These are phyloP conservation scores for Tympanopsis confertula DNA, from an alignment of 2,329 filamentous ascomycete genomes.

Conservation along the genomic window DNA sequence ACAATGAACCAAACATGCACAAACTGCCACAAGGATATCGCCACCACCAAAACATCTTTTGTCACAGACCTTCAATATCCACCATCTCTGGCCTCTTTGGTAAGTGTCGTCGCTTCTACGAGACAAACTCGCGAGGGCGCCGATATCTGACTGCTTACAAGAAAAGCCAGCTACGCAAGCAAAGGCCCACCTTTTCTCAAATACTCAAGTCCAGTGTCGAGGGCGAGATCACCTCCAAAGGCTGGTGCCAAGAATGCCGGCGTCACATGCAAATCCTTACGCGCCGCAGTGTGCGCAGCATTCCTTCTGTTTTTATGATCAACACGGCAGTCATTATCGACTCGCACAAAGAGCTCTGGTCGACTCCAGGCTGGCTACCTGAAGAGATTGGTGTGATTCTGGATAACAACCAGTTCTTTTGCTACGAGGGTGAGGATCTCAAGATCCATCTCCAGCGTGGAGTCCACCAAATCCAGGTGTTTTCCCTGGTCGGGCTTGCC, in stretches of 20 bases:
- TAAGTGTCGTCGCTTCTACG: no score
- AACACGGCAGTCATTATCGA: slow-evolving; percentile 67
- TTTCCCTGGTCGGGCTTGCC: slow-evolving; percentile 81
- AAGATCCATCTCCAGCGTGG: slow-evolving; percentile 68
- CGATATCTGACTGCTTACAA: no score
- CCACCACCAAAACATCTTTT: neutral
- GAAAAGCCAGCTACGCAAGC: no score
- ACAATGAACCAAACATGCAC: neutral
- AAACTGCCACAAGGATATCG: neutral
- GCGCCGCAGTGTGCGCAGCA: slow-evolving; percentile 68
- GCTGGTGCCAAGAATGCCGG: slow-evolving; percentile 87
- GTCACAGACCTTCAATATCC: neutral
- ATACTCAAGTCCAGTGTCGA: slow-evolving; percentile 89
- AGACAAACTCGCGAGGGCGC: no score
- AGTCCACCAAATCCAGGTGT: slow-evolving; percentile 72
- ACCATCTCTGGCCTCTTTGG: no score
- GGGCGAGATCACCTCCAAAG: slow-evolving; percentile 74
- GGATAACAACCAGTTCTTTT: slow-evolving; percentile 83
- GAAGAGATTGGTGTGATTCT: slow-evolving; percentile 89
- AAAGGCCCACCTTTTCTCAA: slow-evolving; percentile 66
- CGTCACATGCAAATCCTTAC: slow-evolving; percentile 81
- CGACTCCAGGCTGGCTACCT: slow-evolving; percentile 79
- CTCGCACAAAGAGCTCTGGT: slow-evolving; percentile 74
- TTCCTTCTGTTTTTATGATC: slow-evolving; percentile 78
- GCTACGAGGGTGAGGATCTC: slow-evolving; percentile 85